phyloP scores from a whole-genome alignment of 2,329 filamentous ascomycete genomes.

The Trichoderma sp. region DNA sequence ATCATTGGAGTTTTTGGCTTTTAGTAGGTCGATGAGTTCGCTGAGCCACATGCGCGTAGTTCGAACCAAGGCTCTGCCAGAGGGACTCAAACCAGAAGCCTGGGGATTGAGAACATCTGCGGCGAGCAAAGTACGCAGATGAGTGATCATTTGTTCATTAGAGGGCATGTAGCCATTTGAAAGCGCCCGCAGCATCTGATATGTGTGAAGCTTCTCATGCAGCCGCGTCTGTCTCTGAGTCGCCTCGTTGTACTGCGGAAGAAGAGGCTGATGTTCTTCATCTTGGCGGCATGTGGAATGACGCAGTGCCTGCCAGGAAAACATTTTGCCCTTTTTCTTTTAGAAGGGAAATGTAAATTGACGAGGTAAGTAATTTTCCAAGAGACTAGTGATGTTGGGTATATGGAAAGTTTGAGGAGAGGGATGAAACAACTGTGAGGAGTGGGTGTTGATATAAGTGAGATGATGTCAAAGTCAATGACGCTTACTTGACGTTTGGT shows the following conservation, averaged over 20 bases:
- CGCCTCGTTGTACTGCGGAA: conserved; percentile 85
- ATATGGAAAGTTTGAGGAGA: neutral
- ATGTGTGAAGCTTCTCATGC: conserved; percentile 87
- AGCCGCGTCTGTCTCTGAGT: conserved; percentile 73
- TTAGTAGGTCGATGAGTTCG: conserved; percentile 76
- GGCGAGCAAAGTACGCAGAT: conserved; percentile 74
- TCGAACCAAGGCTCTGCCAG: conserved; percentile 70
- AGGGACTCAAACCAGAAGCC: conserved; percentile 66
- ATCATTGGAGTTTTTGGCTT: conserved; percentile 78
- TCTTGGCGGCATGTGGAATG: conserved; percentile 37
- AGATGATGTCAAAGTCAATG: conserved; percentile 9
- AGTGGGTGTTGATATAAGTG: neutral
- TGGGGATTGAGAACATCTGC: conserved; percentile 76
- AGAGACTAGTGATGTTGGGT: neutral
- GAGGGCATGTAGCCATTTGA: conserved; percentile 88
- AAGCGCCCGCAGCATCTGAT: conserved; percentile 84
- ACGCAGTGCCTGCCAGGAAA: conserved; percentile 12
- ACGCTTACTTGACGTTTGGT: neutral
- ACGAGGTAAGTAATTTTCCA: too few relatives aligned
- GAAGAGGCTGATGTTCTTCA: conserved; percentile 71
- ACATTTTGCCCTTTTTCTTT: conserved; percentile 2
- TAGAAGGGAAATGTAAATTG: neutral
- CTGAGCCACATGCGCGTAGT: conserved; percentile 71
- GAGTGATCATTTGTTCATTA: conserved; percentile 77
- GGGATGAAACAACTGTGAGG: neutral